Base-by-base conservation (phyloP, 2,329 filamentous ascomycete genomes). In the Beauveria rudraprayagi region DNA sequence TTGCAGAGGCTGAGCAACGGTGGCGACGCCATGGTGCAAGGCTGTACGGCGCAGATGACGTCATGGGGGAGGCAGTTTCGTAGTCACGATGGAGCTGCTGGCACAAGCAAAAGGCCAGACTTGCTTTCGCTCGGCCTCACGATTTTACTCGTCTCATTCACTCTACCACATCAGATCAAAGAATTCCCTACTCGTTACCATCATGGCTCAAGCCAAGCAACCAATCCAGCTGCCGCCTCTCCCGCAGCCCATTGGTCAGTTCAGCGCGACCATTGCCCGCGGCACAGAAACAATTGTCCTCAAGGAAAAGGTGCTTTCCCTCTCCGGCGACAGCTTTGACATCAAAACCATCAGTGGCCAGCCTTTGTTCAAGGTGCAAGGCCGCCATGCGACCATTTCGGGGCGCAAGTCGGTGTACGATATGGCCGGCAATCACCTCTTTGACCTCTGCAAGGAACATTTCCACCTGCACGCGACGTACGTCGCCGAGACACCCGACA, bases 301-400 rank as follows among this genome's bases (percentile, higher is more conserved):
- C 54, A 83, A 80, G 66, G 85, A 89, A 67, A 85, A 84, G 66
- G 76, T 87, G 19, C 70, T 86, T 62, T 87, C 85, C 3, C 72
- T 87, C 9, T 80, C 80, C 1, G 84, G 84, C 61, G 85, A 89
- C 73, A 83, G 79, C 70, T 89, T 88, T 72, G 81, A 83, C 64
- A 81, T 89, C 70, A 80, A 78, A 59, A 78, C 81, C 5, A 72
- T 77, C 50, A 79, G 78, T 62, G 83, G 83, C 24, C 73, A 77
- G 24, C 77, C 81, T 0, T 66, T 87, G 37, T 71, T 87, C 64
- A 78, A 79, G 64, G 80, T 87, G 48, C 73, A 84, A 64, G 84
- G 83, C 65, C 80, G 81, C 61, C 68, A 78, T 63, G 66, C 84
- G 65, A 78, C 79, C 11, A 67, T 86, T 3, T 80, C 78, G 2